Conservation (phyloP, 768 basidiomycete genomes). For the Harrya chromipes region DNA sequence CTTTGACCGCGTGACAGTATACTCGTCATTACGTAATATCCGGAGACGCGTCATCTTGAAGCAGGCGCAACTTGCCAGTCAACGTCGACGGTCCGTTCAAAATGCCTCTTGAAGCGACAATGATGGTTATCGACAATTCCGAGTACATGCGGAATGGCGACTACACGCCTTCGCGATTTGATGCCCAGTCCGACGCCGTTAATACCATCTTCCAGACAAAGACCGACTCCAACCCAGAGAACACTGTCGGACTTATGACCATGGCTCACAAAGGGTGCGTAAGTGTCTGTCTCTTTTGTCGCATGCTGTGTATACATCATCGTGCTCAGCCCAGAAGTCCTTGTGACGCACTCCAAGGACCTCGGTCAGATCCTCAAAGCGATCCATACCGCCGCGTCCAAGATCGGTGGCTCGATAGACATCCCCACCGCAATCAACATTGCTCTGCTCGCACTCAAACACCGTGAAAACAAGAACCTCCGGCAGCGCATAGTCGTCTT, state of each 20-base stretch:
- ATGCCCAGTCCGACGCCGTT: slow-evolving; percentile 90
- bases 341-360: slow-evolving; percentile 95
- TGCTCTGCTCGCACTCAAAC: slow-evolving; percentile 95
- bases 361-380: slow-evolving; percentile 86
- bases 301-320: not conserved
- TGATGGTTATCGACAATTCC: slow-evolving; percentile 97
- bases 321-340: slow-evolving; percentile 77
- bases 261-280: slow-evolving; percentile 94
- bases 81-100: slow-evolving; percentile 30
- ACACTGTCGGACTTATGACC: slow-evolving; percentile 95
- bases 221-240: slow-evolving; percentile 95
- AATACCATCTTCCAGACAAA: slow-evolving; percentile 89
- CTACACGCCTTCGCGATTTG: slow-evolving; percentile 81
- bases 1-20: no score
- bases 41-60: slow-evolving; percentile 30
- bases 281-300: slow-evolving; percentile 4
- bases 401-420: slow-evolving; percentile 80
- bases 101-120: slow-evolving; percentile 97
- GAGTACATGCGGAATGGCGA: slow-evolving; percentile 97
- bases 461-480: slow-evolving; percentile 97
- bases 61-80: slow-evolving; percentile 6
- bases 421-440: slow-evolving; percentile 89
- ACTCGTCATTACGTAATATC: no score
- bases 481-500: slow-evolving; percentile 95
- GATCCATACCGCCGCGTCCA: slow-evolving; percentile 64